Percentiles rank a stretch among this genome's conserved stretches.
Conservation (phyloP, 305 asterid genomes). For the Plantago coronopus region DNA sequence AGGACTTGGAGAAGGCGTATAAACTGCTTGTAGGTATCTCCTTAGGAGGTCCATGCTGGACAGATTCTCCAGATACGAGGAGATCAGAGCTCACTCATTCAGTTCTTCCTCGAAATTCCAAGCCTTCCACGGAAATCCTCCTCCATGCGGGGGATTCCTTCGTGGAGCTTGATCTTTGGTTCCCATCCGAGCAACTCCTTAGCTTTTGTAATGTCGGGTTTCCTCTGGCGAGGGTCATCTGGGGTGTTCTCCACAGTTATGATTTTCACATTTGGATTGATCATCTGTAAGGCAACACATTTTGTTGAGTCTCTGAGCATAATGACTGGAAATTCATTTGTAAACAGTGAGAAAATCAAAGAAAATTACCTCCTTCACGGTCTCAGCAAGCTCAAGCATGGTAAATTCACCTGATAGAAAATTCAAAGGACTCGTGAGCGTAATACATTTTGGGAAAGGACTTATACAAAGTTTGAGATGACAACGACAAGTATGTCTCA, state of each 20-base stretch:
- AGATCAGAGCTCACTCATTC: slow-evolving; percentile 15
- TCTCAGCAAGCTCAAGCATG: slow-evolving; percentile 95
- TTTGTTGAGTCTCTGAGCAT: background rate
- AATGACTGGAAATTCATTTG: background rate
- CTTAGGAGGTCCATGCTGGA: slow-evolving; percentile 18
- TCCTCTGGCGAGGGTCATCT: slow-evolving; percentile 96
- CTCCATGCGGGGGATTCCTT: slow-evolving; percentile 97
- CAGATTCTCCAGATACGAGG: background rate
- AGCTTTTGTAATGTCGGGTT: slow-evolving; percentile 86
- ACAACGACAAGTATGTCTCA: background rate
- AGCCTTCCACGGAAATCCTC: slow-evolving; percentile 90
- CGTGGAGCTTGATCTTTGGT: slow-evolving; percentile 81
- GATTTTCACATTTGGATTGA: slow-evolving; percentile 70
- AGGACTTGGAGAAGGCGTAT: background rate
- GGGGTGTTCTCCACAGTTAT: slow-evolving; percentile 87
- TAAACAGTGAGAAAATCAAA: background rate
- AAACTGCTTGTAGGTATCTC: slow-evolving; percentile 21
- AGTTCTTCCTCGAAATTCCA: slow-evolving; percentile 43
- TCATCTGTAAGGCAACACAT: slow-evolving; percentile 51
- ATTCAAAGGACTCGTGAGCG: slow-evolving; percentile 10
- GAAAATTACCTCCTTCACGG: slow-evolving; percentile 78
- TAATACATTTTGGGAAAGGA: background rate
- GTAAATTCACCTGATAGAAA: slow-evolving; percentile 80
- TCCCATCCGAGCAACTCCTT: slow-evolving; percentile 86
- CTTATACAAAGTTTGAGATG: background rate